Base-by-base conservation (phyloP, 2,329 filamentous ascomycete species). In the Plenodomus lindquistii region DNA sequence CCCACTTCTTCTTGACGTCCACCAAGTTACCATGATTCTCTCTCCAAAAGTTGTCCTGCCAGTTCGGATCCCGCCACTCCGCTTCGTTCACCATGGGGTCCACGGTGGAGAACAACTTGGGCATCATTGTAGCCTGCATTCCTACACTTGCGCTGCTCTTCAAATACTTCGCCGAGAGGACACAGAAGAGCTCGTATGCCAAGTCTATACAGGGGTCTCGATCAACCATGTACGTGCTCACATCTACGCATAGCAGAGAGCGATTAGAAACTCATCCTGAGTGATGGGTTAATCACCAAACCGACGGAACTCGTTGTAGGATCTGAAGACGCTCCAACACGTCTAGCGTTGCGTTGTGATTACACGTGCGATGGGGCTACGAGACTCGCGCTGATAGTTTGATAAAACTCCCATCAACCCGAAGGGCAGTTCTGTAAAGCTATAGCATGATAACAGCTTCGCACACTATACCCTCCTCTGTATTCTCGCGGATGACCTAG, bases 71-170 rank as follows among this genome's bases (percentile, higher is more conserved):
- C 37, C 55, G 41, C 20, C 65, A 49, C 29, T 67, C 57, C 3
- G 52, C 65, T 46, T 68, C 63, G 31, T 67, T 68, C 13, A 62
- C 49, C n/a, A 53, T 58, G 52, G 55, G 55, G 55, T 58, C 55
- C 7, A 38, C 49, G 2, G 38, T 58, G 15, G 55, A 55, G 20
- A 58, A 58, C 34, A 58, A 58, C 11, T n/a, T 55, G 17, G 55
- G 55, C 9, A 55, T 58, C 16, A 53, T 58, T 37, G 55, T 58
- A 6, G 52, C 47, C 1, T 55, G 44, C 1, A 49, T 58, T 5
- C 55, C 55, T 2, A 55, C 55, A 1, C 47, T 55, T 0, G 52
- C 52, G 15, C 55, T 50, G 1, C 47, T 58, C 1, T 55, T 55
- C 47, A 58, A 49, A 4, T 58, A 51, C 19, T 58, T 49, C 15